Evolutionary conservation across 2,329 filamentous ascomycete species (phyloP), one percentile per base, ranked within the genome.

Genomic region (Monosporascus sp.): DNA sequence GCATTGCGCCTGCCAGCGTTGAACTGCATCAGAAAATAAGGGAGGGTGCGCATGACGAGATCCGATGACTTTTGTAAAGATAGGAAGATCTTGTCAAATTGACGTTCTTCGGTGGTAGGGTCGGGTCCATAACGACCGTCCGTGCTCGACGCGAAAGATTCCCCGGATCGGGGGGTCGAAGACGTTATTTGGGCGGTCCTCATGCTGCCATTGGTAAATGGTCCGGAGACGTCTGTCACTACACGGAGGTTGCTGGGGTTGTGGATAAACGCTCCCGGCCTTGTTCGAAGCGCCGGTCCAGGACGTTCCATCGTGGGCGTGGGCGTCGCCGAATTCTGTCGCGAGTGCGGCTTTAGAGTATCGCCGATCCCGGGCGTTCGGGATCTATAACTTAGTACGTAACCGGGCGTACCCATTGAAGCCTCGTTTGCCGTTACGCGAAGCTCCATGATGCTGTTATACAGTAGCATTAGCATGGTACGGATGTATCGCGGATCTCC

Each of bases 71-170:
- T 81, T 46, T 86, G 85, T 24, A 96, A 75, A 46, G 88, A 87
- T 37, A 91, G 67, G 72, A 89, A 96, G 22, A 97, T 90, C 56
- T 78, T 83, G 58, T 96, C 92, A 60, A 96, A 96, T 27, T 86
- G 80, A 17, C 82, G 80, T 61, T 96, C 91, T 58, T 96, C 90
- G 58, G 91, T 88, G 2, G 80, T 81, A 49, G 86, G 82, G 49
- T 91, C 88, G 9, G 74, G 78, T 45, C 82, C 77, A 44, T 79
- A 78, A 43, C 79, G 76, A 31, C 76, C 73, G 51, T 76, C 69
- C 14, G 68, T 72, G 53, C 76, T 75, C 4, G 77, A 84, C 2
- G 77, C 79, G 66, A 94, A 95, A 0, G 89, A 90, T 63, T 96
- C 91, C 44, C 87, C 88, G 7, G 90, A 95, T 24, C 89, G 85